These are phyloP conservation scores for Rubroboletus satanas DNA, from an alignment of 768 basidiomycete species.

Conservation along the genomic window DNA sequence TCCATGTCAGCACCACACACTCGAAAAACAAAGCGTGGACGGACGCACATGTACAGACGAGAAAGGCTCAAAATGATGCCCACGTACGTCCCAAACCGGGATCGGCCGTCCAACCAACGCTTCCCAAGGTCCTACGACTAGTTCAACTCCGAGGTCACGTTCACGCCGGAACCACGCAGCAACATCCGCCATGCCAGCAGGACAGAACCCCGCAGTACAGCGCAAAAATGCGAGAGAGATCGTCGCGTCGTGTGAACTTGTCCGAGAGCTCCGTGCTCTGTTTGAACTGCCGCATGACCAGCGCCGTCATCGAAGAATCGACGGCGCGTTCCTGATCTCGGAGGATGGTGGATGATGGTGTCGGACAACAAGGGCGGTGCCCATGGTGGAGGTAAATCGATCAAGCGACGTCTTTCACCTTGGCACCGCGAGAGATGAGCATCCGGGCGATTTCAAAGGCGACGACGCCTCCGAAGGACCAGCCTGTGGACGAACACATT, in stretches of 20 bases:
- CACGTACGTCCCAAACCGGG: slow-evolving; percentile 53
- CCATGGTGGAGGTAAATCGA: slow-evolving; percentile 62
- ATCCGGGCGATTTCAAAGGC: slow-evolving; percentile 62
- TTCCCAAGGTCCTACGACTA: slow-evolving; percentile 47
- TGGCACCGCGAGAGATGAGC: slow-evolving; percentile 37
- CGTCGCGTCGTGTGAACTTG: slow-evolving; percentile 17
- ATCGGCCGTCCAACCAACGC: slow-evolving; percentile 35
- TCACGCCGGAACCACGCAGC: slow-evolving; percentile 48
- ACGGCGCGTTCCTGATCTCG: slow-evolving; percentile 28
- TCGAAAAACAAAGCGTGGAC: background rate
- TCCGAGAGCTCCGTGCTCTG: slow-evolving; percentile 46
- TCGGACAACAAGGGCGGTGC: slow-evolving; percentile 51
- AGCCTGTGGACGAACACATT: slow-evolving; percentile 40
- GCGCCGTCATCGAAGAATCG: slow-evolving; percentile 29
- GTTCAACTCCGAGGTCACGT: slow-evolving; percentile 32
- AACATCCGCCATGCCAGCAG: slow-evolving; percentile 32
- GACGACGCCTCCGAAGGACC: slow-evolving; percentile 76
- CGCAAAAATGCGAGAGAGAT: slow-evolving; percentile 49
- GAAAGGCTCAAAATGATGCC: slow-evolving; percentile 64
- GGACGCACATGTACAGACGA: slow-evolving; percentile 45
- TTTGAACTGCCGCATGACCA: slow-evolving; percentile 47
- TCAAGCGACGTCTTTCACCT: slow-evolving; percentile 54
- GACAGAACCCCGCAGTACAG: slow-evolving; percentile 45
- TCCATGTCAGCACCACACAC: background rate
- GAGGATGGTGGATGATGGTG: slow-evolving; percentile 43